Evolutionary conservation across 2,329 filamentous ascomycete genomes (phyloP).

Genomic region (Fusarium acutatum): DNA sequence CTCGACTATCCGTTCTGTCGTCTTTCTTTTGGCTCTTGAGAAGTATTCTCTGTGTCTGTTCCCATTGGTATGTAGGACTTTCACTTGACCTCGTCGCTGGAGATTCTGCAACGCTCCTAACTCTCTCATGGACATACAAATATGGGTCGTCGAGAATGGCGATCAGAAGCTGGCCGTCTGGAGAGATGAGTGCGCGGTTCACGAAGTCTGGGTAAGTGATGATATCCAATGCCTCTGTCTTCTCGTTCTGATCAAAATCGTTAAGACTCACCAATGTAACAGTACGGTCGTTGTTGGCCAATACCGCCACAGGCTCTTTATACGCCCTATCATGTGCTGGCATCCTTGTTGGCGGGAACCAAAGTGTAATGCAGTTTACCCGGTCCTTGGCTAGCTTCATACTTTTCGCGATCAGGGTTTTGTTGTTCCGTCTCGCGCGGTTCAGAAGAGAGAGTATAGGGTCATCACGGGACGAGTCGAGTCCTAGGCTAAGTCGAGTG

Average conservation of each 20-base stretch:
- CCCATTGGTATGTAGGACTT: conserved; percentile 58
- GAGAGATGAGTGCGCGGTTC: conserved; percentile 94
- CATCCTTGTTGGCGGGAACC: conserved; percentile 59
- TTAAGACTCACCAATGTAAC: conserved; percentile 84
- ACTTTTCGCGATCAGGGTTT: conserved; percentile 59
- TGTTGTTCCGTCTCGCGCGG: conserved; percentile 52
- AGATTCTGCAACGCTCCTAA: conserved; percentile 46
- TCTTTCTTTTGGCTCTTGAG: conserved; percentile 65
- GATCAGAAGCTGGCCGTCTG: conserved; percentile 80
- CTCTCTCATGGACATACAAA: conserved; percentile 80
- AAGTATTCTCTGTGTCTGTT: conserved; percentile 59
- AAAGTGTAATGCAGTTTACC: conserved; percentile 73
- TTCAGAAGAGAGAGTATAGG: conserved; percentile 48
- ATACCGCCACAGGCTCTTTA: conserved; percentile 67
- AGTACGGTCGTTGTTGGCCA: conserved; percentile 92
- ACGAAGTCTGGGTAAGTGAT: conserved; percentile 84
- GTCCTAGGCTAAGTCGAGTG: conserved; percentile 43
- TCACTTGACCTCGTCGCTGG: conserved; percentile 35
- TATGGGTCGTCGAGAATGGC: conserved; percentile 89
- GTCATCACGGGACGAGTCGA: conserved; percentile 47
- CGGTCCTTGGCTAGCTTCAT: conserved; percentile 66
- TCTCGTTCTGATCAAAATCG: conserved; percentile 58
- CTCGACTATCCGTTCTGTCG: conserved; percentile 64
- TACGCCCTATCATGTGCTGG: conserved; percentile 52
- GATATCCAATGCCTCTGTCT: conserved; percentile 69